Conservation (phyloP, 2,329 filamentous ascomycete species). For the Ciborinia camelliae region DNA sequence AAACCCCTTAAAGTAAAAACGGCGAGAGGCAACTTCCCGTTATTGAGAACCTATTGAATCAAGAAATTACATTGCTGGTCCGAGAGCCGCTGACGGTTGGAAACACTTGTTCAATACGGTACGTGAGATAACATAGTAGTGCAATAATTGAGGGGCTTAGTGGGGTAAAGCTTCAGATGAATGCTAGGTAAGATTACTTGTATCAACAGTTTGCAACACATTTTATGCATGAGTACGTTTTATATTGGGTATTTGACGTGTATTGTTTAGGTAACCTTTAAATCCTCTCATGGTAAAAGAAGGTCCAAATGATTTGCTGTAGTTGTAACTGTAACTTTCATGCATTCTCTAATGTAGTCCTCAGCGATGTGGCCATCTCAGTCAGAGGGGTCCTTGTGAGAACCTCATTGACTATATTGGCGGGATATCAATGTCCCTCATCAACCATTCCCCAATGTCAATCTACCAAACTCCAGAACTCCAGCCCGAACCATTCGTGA, state of each 20-base stretch:
- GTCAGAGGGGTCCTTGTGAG: neutral
- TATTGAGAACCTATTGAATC: neutral
- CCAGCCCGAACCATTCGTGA: neutral
- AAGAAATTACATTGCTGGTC: slow-evolving; percentile 4
- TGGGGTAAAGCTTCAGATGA: slow-evolving; percentile 8
- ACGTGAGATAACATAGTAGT: neutral
- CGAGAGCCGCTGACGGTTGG: slow-evolving; percentile 7
- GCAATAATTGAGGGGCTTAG: slow-evolving; percentile 18
- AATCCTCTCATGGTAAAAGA: neutral
- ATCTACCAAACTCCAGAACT: slow-evolving; percentile 17
- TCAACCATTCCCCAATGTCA: neutral
- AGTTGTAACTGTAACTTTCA: neutral
- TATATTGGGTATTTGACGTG: slow-evolving; percentile 11
- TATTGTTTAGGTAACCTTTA: neutral
- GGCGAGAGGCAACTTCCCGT: slow-evolving; percentile 4
- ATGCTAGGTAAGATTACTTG: too few relatives aligned
- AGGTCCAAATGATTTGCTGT: neutral
- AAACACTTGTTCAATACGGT: slow-evolving; percentile 17
- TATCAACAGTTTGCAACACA: neutral
- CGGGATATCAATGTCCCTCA: slow-evolving; percentile 2
- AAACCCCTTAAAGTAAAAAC: slow-evolving; percentile 11
- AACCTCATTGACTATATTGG: neutral
- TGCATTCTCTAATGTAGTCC: neutral
- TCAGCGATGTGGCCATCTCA: neutral
- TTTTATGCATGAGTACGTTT: slow-evolving; percentile 9